Base-by-base conservation (phyloP, 331 rosid genomes). In the Quercus tomentella region DNA sequence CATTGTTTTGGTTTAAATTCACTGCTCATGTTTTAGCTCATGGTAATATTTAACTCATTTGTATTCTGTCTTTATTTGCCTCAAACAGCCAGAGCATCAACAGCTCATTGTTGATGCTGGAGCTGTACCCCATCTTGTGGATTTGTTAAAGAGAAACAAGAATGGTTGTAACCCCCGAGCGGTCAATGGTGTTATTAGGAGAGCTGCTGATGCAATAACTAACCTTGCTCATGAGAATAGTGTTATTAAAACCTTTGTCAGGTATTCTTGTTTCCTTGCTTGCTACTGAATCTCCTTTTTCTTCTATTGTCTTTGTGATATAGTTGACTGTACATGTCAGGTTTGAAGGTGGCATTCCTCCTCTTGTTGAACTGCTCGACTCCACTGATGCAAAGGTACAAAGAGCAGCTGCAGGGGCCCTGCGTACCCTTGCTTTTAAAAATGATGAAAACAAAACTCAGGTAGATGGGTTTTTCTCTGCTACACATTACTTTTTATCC, bases 161-260 rank as follows among this genome's bases (percentile, higher is more conserved):
- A 82, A 81, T 81, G 78, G 87, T 80, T 79, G 85, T 33, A 33
- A 82, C 55, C 84, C 89, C 65, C 92, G 98, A 45, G 93, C 97
- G 67, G 86, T 93, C 72, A 89, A 87, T 74, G 92, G 99, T 68
- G 97, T 93, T 78, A 93, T 93, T 86, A 97, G 99, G 68, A 92
- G 99, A 83, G 97, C 99, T 82, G 98, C 99, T 17, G 99, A 96
- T 81, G 99, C 99, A 22, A 83, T 93, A 72, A 96, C 99, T 69
- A 96, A 96, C 84, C 99, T 96, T 77, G 99, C 99, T 78, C 99
- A 96, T 79, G 99, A 96, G 86, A 96, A 96, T 80, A 93, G 99
- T 81, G 79, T 83, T 92, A 92, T 96, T 83, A 96, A 96, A 87
- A 93, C 95, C 45, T 87, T 88, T 74, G 99, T 96, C 92, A 96